Evolutionary conservation across 768 basidiomycete genomes (phyloP), one percentile per base, ranked within the genome.

Genomic region (Rhodotorula babjevae): DNA sequence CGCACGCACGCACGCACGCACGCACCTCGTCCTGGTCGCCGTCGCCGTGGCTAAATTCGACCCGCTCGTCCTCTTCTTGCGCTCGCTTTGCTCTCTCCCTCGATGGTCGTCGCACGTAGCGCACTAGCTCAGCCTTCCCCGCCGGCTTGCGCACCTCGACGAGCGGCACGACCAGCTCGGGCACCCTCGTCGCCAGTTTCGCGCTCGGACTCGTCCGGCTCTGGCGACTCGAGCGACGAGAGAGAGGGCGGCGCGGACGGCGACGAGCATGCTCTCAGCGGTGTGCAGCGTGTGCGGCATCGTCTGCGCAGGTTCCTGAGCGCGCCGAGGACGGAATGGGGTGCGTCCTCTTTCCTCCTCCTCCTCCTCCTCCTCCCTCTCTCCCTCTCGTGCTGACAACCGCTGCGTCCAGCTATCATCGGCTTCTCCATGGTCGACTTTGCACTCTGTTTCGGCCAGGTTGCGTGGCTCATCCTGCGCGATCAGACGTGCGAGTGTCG

Each of bases 361-460:
- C n/a, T n/a, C n/a, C n/a, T n/a, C n/a, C n/a, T n/a, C n/a, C n/a
- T 19, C 19, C 33, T n/a, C 27, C 19, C 42, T 14, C 33, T 31
- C 44, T 46, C 44, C 14, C 44, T 33, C 27, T 55, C 31, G 14
- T 7, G 27, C 47, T 49, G 44, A 58, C 25, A 0, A 8, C 59
- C 47, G 3, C 27, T 5, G 25, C 2, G 25, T 3, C 0, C 47
- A 63, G 65, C 59, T 1, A 52, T 72, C 18, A 44, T 68, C 58
- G 40, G 21, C 12, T 50, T 72, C 1, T 53, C 42, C 11, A 11
- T 50, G 7, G 0, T 57, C 66, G 71, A 72, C 33, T 67, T 72
- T 16, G 4, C 18, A 10, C 15, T 72, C 50, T 44, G 58, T 25
- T 8, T 65, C 11, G 3, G 31, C 19, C 56, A 63, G 57, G 46